Evolutionary conservation across 2,329 filamentous ascomycete species (phyloP).

Genomic region (Claviceps spartinae): DNA sequence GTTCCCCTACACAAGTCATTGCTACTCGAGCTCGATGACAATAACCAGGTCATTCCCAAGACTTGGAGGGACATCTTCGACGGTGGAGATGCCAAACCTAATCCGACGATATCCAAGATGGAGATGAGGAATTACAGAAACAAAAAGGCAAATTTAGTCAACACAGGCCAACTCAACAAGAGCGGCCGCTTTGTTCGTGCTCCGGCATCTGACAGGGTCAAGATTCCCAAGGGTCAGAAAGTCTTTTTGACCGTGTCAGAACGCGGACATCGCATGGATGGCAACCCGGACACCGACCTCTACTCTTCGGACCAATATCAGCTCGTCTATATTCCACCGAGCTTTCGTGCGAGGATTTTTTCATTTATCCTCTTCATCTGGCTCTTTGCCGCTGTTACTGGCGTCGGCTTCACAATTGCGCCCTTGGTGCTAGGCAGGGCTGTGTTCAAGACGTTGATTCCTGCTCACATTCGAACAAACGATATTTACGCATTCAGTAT

Average conservation of each 20-base stretch:
- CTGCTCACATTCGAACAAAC: constrained; percentile 62
- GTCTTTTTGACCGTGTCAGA: constrained; percentile 69
- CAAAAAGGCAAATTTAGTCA: constrained; percentile 33
- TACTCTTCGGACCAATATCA: constrained; percentile 50
- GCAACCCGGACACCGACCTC: constrained; percentile 35
- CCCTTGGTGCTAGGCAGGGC: constrained; percentile 74
- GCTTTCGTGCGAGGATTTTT: constrained; percentile 67
- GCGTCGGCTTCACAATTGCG: constrained; percentile 71
- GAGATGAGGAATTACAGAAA: constrained; percentile 23
- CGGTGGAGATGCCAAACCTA: constrained; percentile 31
- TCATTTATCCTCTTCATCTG: constrained; percentile 84
- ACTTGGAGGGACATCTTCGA: constrained; percentile 45
- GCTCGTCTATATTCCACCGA: constrained; percentile 69
- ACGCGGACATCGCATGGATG: constrained; percentile 47
- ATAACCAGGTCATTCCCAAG: constrained; percentile 32
- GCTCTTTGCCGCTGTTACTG: constrained; percentile 81
- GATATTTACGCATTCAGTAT: constrained; percentile 94
- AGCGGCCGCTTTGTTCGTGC: constrained; percentile 79
- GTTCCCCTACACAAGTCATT: constrained; percentile 25
- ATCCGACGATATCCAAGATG: constrained; percentile 19
- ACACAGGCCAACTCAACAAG: constrained; percentile 40
- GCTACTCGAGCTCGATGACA: constrained; percentile 32
- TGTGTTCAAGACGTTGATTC: constrained; percentile 62
- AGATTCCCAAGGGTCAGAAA: constrained; percentile 69
- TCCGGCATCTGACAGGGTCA: constrained; percentile 90